A percentile compares a stretch with the other conserved stretches of the same genome.
These are phyloP conservation scores for Pythium myriotylum DNA, from an alignment of 352 stramenopile species.

Conservation along the genomic window DNA sequence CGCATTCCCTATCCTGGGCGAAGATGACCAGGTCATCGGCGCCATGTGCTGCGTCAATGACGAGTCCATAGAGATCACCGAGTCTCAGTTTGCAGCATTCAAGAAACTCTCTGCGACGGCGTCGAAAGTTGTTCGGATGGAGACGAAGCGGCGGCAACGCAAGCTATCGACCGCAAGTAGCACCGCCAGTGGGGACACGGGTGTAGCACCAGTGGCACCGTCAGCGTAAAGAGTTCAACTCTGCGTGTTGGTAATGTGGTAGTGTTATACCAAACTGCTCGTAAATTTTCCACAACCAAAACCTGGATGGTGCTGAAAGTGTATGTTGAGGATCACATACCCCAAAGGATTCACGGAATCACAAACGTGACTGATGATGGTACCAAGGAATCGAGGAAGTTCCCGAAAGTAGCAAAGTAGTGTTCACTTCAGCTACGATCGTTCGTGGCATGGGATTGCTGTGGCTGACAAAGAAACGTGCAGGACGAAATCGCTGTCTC, in stretches of 20 bases:
- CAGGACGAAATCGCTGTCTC: too few relatives aligned
- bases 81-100: slow-evolving; percentile 58
- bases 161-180: slow-evolving; percentile 2
- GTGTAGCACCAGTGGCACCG: slow-evolving; percentile 1
- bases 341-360: too few relatives aligned
- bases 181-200: background rate
- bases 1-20: slow-evolving; percentile 51
- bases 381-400: too few relatives aligned
- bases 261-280: too few relatives aligned
- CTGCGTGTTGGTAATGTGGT: too few relatives aligned
- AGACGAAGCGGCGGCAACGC: slow-evolving; percentile 15
- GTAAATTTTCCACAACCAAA: too few relatives aligned
- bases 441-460: too few relatives aligned
- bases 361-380: too few relatives aligned
- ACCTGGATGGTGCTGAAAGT: too few relatives aligned
- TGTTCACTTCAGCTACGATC: background rate
- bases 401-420: too few relatives aligned
- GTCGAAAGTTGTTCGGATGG: slow-evolving; percentile 17
- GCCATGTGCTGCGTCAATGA: slow-evolving; percentile 60
- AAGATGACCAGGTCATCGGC: slow-evolving; percentile 53
- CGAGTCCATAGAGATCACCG: slow-evolving; percentile 46
- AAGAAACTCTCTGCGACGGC: slow-evolving; percentile 38
- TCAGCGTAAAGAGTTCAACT: slow-evolving; percentile 6
- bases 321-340: too few relatives aligned
- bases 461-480: too few relatives aligned